phyloP scores from a whole-genome alignment of 495 filamentous ascomycete species.

The Podospora pseudoanserina region DNA sequence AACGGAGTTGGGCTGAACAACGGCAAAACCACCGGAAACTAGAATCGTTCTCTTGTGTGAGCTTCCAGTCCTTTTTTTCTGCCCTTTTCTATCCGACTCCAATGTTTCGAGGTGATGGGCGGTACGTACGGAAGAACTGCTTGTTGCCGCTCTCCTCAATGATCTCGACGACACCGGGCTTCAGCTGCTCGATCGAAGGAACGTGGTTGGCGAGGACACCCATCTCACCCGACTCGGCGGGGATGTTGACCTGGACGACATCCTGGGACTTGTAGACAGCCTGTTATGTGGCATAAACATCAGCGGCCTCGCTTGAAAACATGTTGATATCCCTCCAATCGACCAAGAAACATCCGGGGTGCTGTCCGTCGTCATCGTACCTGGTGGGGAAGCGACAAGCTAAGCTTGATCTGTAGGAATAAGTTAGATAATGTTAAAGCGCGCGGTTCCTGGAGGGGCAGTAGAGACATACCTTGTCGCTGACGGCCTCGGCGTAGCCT shows the following conservation, averaged over 20 bases:
- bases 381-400: conserved; percentile 95
- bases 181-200: conserved; percentile 97
- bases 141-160: conserved; percentile 92
- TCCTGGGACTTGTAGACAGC: conserved; percentile 60
- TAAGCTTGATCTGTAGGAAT: conserved; percentile 82
- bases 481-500: conserved; percentile 89
- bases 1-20: conserved; percentile 90
- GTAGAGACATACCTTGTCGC: conserved; percentile 57
- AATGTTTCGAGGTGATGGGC: conserved; percentile 3
- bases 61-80: conserved; percentile 9
- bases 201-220: conserved; percentile 99
- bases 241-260: conserved; percentile 94
- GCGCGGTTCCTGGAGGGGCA: conserved; percentile 4
- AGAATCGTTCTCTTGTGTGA: conserved; percentile 10
- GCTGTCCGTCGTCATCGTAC: conserved; percentile 51
- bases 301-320: conserved; percentile 16
- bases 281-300: conserved; percentile 50
- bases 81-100: neutral
- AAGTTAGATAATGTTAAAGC: conserved; percentile 21
- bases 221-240: conserved; percentile 98
- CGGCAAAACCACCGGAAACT: conserved; percentile 97
- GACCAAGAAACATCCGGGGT: conserved; percentile 1
- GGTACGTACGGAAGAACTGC: conserved; percentile 90
- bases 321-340: neutral
- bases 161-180: conserved; percentile 91